These are phyloP conservation scores for Geotrichum bryndzae DNA, from an alignment of 1,139 yeast species.

Conservation along the genomic window DNA sequence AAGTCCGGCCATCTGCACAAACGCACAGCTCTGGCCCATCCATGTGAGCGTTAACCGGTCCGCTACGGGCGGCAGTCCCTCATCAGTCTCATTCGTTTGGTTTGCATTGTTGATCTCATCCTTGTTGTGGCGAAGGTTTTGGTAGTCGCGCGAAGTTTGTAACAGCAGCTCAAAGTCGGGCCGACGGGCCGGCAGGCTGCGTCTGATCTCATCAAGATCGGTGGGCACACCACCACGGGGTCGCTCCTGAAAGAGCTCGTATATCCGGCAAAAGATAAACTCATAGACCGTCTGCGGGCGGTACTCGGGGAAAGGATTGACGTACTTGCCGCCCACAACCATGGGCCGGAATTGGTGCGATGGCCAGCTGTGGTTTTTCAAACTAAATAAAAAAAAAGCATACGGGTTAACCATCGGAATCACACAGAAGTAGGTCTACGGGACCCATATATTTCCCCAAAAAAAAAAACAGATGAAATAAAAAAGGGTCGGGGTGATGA, in stretches of 20 bases:
- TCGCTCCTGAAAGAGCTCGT: slow-evolving; percentile 61
- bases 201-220: slow-evolving; percentile 41
- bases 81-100: slow-evolving; percentile 10
- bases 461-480: not conserved
- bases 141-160: slow-evolving; percentile 24
- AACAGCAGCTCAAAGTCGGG: slow-evolving; percentile 51
- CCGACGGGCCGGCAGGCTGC: slow-evolving; percentile 49
- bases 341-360: slow-evolving; percentile 36
- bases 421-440: not conserved
- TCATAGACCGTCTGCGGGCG: slow-evolving; percentile 86
- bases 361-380: slow-evolving; percentile 37
- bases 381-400: slow-evolving; percentile 19
- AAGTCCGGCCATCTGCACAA: slow-evolving; percentile 63
- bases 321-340: slow-evolving; percentile 70
- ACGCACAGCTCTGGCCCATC: slow-evolving; percentile 89
- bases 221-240: slow-evolving; percentile 65
- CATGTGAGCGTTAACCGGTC: slow-evolving; percentile 68
- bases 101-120: not conserved
- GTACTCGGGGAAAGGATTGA: slow-evolving; percentile 88
- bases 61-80: slow-evolving; percentile 30
- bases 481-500: not conserved
- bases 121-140: slow-evolving; percentile 11
- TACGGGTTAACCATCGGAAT: not conserved
- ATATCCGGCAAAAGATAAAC: slow-evolving; percentile 62
- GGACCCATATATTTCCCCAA: not conserved